Percentiles rank a stretch among this genome's conserved stretches.
phyloP scores from a whole-genome alignment of 257 asterid species.

The Solanum dulcamara region DNA sequence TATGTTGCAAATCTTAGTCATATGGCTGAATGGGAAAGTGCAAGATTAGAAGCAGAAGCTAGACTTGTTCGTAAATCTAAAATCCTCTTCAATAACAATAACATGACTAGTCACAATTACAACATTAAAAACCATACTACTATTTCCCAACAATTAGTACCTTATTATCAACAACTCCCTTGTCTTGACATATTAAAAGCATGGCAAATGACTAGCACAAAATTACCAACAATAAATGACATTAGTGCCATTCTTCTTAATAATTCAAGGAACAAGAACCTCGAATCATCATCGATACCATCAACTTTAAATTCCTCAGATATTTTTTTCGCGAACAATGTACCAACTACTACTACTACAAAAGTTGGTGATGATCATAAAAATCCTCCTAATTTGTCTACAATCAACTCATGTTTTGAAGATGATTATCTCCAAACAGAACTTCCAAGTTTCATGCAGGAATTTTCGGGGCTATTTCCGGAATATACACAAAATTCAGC shows the following conservation, averaged over 20 bases:
- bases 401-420: background rate
- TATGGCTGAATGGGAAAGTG: conserved; percentile 30
- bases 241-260: background rate
- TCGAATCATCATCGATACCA: background rate
- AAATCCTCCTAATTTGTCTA: background rate
- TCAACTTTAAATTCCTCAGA: background rate
- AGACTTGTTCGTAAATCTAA: conserved; percentile 5
- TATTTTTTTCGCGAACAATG: background rate
- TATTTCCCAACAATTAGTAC: background rate
- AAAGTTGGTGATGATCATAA: background rate
- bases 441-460: background rate
- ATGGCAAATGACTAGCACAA: conserved; percentile 4
- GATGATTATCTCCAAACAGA: background rate
- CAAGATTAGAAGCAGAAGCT: conserved; percentile 27
- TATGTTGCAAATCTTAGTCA: conserved; percentile 19
- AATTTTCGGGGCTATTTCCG: background rate
- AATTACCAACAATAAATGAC: background rate
- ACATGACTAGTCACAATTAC: background rate
- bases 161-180: background rate
- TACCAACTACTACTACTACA: background rate
- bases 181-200: conserved; percentile 14
- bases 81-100: background rate
- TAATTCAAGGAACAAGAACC: background rate
- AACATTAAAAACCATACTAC: background rate
- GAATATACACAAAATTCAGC: background rate